Evolutionary conservation across 2,329 filamentous ascomycete genomes (phyloP).

Genomic region (Xylariaceae sp.): DNA sequence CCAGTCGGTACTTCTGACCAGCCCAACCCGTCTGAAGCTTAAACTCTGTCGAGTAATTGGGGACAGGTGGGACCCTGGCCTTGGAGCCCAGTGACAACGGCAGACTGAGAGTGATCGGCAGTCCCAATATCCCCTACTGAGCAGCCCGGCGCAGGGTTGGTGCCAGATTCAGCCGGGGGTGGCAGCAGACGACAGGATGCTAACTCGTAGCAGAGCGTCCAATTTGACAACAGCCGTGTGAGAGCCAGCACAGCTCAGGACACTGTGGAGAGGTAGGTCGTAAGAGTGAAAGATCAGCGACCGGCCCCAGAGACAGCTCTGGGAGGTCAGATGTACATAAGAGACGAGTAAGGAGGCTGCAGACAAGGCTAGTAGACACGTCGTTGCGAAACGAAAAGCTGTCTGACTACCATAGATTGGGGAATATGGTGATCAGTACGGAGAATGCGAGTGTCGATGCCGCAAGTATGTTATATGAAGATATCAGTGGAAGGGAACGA

Average conservation of each 20-base stretch:
- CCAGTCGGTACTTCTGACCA: slow-evolving; percentile 31
- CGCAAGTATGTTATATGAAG: too few species aligned
- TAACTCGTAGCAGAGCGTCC: slow-evolving; percentile 25
- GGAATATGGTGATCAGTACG: too few species aligned
- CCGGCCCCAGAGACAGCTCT: slow-evolving; percentile 24
- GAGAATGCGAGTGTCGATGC: too few species aligned
- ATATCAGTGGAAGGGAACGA: too few species aligned
- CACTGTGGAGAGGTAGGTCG: slow-evolving; percentile 29
- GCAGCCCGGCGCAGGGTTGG: slow-evolving; percentile 38
- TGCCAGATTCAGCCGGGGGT: slow-evolving; percentile 23
- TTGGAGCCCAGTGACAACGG: slow-evolving; percentile 38
- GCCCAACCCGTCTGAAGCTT: slow-evolving; percentile 34
- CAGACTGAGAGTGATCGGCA: slow-evolving; percentile 48
- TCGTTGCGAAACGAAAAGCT: too few species aligned
- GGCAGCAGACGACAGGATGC: slow-evolving; percentile 5
- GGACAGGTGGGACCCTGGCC: slow-evolving; percentile 31
- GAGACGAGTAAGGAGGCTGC: slow-evolving; percentile 13
- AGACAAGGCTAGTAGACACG: slow-evolving; percentile 14
- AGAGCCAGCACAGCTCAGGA: slow-evolving; percentile 25
- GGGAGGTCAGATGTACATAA: slow-evolving; percentile 20
- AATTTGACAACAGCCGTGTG: slow-evolving; percentile 29
- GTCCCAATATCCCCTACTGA: slow-evolving; percentile 41
- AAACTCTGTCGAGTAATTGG: slow-evolving; percentile 34
- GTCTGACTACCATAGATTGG: too few species aligned
- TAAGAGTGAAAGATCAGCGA: slow-evolving; percentile 29